A percentile compares a stretch with the other conserved stretches of the same genome.
These are phyloP conservation scores for Hymenoscyphus salicellus DNA, from an alignment of 2,329 filamentous ascomycete species.

Conservation along the genomic window DNA sequence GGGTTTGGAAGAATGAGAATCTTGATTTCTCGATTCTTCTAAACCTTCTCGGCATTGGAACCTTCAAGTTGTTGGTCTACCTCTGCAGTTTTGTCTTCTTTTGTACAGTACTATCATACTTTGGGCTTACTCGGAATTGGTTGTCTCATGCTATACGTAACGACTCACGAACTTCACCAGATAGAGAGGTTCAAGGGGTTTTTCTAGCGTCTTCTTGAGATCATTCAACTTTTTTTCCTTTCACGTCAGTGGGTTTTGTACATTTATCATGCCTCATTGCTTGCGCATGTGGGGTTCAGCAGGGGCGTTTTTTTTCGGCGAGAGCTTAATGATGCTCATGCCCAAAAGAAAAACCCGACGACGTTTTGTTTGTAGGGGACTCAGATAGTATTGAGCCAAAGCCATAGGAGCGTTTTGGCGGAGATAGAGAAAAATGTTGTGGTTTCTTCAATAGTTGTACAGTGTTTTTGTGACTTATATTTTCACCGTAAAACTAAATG, in stretches of 20 bases:
- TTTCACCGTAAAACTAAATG: constrained; percentile 14
- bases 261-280: constrained; percentile 17
- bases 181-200: constrained; percentile 14
- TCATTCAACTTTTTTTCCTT: constrained; percentile 7
- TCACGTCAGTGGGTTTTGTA: background rate
- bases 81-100: constrained; percentile 14
- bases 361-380: constrained; percentile 16
- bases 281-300: constrained; percentile 4
- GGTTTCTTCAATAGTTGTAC: constrained; percentile 17
- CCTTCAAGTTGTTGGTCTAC: constrained; percentile 32
- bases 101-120: constrained; percentile 7
- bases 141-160: background rate
- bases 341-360: background rate
- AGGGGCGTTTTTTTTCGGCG: background rate
- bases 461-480: constrained; percentile 23
- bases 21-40: background rate
- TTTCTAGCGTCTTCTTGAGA: constrained; percentile 11
- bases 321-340: background rate
- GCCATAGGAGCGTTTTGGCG: constrained; percentile 24
- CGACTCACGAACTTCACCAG: background rate
- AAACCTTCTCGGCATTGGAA: background rate
- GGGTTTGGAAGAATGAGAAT: constrained; percentile 7
- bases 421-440: constrained; percentile 26
- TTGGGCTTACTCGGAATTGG: background rate
- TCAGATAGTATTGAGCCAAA: constrained; percentile 28